Evolutionary conservation across 2,329 filamentous ascomycete genomes (phyloP), one percentile per base, ranked within the genome.

Genomic region (Aspergillus transmontanensis): DNA sequence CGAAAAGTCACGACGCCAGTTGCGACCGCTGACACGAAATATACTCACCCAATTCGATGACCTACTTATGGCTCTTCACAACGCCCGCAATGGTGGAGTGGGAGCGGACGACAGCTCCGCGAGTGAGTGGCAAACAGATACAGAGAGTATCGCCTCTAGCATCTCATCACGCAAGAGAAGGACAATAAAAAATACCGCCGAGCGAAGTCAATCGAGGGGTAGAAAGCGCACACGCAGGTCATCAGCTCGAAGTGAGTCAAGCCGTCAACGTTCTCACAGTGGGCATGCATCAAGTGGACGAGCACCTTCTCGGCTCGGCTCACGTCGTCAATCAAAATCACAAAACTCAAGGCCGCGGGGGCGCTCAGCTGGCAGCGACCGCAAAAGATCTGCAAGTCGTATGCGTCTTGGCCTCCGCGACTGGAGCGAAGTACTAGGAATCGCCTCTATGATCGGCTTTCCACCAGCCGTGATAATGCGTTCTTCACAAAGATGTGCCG

Each of bases 401-500:
- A 23, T 61, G 39, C 61, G 69, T 59, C 70, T 72, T 41, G 72
- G 73, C 32, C 79, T 87, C 14, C 85, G 91, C 26, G 91, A 96
- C 78, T 98, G 94, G 94, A 90, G 88, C 68, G 92, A 96, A 68
- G 86, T 97, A 1, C 79, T 97, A 32, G 91, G 91, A 0, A 84
- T 93, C 0, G 94, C 94, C 3, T 85, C 91, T 0, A 79, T 96
- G 57, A 86, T 86, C 2, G 92, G 91, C 0, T 94, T 93, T 77
- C 81, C 90, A 1, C 76, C 82, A 0, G 76, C 80, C 1, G 90
- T 88, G 0, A 78, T 97, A 14, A 85, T 88, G 58, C 86, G 91
- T 34, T 86, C 93, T 0, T 86, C 90, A 2, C 83, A 88, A 71
- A 86, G 94, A 56, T 98, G 94, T 71, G 87, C 90, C 2, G 81